Evolutionary conservation across 108 stramenopile genomes (phyloP), one percentile per base, ranked within the genome.

Genomic region (Epipyxis sp.): DNA sequence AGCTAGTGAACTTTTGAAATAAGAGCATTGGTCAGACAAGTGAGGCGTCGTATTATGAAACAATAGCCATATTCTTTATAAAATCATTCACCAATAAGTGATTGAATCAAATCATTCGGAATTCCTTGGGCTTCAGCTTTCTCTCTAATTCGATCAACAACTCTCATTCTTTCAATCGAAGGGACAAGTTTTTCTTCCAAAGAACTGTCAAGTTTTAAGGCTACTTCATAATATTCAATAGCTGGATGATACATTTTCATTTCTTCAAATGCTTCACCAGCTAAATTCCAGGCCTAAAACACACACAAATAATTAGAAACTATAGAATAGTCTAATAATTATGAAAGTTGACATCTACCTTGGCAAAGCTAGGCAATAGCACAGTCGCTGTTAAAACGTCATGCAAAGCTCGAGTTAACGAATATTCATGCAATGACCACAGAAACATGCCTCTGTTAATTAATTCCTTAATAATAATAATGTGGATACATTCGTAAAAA

Each of bases 181-280:
- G 61, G 61, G 30, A 65, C 27, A 29, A 65, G 6, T 16, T 32
- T 10, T 37, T 65, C 61, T 6, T 16, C 3, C 61, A 65, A 25
- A 16, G 3, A 6, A 3, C 13, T 3, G 6, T 65, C 61, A 16
- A 65, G 35, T 29, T 37, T 16, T 6, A 65, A 25, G 13, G 61
- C 61, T 16, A 65, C 61, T 25, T 65, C 61, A 32, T 65, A 65
- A 32, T 65, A 65, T 65, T 65, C 61, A 6, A 65, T 37, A 10
- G 61, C 61, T 6, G 13, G 3, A 32, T 25, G 61, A 3, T 32
- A 25, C 61, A 13, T 35, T 35, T 37, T 16, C 34, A 25, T 32
- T 65, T 65, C 61, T 32, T 16, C 61, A 16, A 65, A 25, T 13
- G 61, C 61, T 6, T 65, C 61, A 65, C 61, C 61, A 32, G 61